Percentiles rank a stretch among this genome's conserved stretches.
These are phyloP conservation scores for Rachicladosporium sp. DNA, from an alignment of 2,329 filamentous ascomycete species.

Conservation along the genomic window DNA sequence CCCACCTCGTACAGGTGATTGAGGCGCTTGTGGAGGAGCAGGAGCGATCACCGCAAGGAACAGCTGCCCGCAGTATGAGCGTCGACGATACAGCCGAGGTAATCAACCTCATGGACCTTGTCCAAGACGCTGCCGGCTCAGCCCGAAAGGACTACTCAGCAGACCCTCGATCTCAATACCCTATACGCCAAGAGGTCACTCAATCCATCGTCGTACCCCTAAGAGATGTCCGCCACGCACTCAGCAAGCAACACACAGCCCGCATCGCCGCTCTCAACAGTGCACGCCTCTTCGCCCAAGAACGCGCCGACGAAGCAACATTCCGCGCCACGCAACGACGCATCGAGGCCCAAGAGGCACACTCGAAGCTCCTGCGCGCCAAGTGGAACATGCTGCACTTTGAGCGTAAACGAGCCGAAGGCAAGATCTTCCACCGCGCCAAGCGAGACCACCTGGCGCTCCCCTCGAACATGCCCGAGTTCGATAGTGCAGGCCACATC, in stretches of 20 bases:
- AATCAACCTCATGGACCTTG: too few species aligned
- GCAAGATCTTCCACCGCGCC: slow-evolving; percentile 3
- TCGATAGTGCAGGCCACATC: slow-evolving; percentile 27
- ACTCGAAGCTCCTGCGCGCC: background rate
- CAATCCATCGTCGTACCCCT: too few species aligned
- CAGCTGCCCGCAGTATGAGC: too few species aligned
- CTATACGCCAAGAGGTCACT: too few species aligned
- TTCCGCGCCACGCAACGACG: slow-evolving; percentile 1
- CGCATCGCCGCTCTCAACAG: background rate
- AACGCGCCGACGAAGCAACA: background rate
- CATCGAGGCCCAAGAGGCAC: background rate
- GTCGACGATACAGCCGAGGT: too few species aligned
- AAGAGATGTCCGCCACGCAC: too few species aligned
- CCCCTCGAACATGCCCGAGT: slow-evolving; percentile 9
- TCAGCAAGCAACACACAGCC: too few species aligned
- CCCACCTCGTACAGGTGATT: background rate
- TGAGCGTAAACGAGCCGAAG: slow-evolving; percentile 12
- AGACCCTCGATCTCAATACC: too few species aligned
- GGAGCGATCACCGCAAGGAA: too few species aligned
- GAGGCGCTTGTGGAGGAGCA: too few species aligned
- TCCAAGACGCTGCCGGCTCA: too few species aligned
- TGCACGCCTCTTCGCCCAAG: background rate
- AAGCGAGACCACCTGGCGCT: slow-evolving; percentile 14
- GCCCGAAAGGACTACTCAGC: too few species aligned
- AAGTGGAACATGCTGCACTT: slow-evolving; percentile 16